These are phyloP conservation scores for Neurospora discreta DNA, from an alignment of 495 filamentous ascomycete species.

Conservation along the genomic window DNA sequence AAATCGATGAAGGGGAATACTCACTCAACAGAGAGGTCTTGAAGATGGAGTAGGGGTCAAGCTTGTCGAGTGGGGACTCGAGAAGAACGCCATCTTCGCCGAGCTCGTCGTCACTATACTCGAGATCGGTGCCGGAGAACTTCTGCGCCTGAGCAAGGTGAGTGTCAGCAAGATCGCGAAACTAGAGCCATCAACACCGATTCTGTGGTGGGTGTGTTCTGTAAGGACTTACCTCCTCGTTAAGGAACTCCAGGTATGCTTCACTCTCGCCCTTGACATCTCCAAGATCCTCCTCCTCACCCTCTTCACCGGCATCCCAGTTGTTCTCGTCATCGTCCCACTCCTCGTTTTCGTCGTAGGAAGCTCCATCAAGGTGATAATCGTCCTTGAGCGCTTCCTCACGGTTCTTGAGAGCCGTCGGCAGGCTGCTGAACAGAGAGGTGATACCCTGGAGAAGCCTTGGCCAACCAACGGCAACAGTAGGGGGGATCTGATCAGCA, in stretches of 20 bases:
- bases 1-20: slow-evolving; percentile 19
- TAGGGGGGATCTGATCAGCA: slow-evolving; percentile 67
- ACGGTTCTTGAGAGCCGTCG: slow-evolving; percentile 75
- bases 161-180: slow-evolving; percentile 22
- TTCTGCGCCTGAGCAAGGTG: slow-evolving; percentile 55
- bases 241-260: slow-evolving; percentile 91
- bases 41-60: slow-evolving; percentile 89
- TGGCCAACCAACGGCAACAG: slow-evolving; percentile 95
- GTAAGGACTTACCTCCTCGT: slow-evolving; percentile 56
- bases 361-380: slow-evolving; percentile 55
- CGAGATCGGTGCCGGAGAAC: slow-evolving; percentile 52
- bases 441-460: slow-evolving; percentile 85
- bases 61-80: slow-evolving; percentile 85
- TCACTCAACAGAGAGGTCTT: slow-evolving; percentile 69
- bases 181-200: slow-evolving; percentile 7
- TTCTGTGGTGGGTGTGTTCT: not conserved
- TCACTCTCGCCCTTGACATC: slow-evolving; percentile 83
- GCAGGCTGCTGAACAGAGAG: slow-evolving; percentile 80
- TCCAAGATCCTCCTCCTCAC: slow-evolving; percentile 41
- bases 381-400: slow-evolving; percentile 92
- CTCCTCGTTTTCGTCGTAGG: slow-evolving; percentile 69
- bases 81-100: slow-evolving; percentile 85
- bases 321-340: slow-evolving; percentile 62
- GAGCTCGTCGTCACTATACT: slow-evolving; percentile 70
- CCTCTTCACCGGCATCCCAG: slow-evolving; percentile 34